Evolutionary conservation across 257 asterid species (phyloP).

Genomic region (Forsythia viridissima): DNA sequence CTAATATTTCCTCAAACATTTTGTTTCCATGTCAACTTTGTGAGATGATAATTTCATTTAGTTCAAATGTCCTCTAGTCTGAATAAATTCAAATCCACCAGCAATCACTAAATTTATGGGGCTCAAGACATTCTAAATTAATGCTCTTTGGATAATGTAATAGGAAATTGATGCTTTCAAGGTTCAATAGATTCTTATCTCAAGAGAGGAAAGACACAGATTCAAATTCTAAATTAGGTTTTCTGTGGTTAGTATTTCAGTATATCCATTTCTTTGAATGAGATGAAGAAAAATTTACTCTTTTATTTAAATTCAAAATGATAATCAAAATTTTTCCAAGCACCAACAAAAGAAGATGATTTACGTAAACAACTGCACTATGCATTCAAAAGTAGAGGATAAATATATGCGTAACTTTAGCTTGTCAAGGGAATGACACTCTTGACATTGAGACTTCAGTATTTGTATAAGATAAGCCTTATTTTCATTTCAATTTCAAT

Average conservation of each 20-base stretch:
- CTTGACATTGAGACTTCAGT: no score
- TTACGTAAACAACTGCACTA: no score
- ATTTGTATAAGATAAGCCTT: no score
- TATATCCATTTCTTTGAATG: background rate
- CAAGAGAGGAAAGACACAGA: background rate
- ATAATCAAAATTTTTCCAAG: background rate
- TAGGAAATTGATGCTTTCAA: background rate
- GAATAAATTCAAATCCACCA: no score
- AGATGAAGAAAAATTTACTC: background rate
- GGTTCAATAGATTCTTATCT: background rate
- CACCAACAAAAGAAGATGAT: background rate
- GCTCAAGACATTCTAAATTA: no score
- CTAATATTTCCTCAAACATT: background rate
- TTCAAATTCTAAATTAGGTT: no score
- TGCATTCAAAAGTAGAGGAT: no score
- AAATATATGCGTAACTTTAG: no score
- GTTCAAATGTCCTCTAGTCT: no score
- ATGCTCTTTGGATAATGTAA: background rate
- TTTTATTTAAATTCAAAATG: constrained; percentile 2
- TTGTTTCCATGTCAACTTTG: background rate
- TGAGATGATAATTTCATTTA: background rate
- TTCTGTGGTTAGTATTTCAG: background rate
- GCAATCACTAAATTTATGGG: no score
- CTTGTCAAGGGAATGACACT: no score
- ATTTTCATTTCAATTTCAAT: no score